These are phyloP conservation scores for Botrytis aclada DNA, from an alignment of 2,329 filamentous ascomycete genomes.

Conservation along the genomic window DNA sequence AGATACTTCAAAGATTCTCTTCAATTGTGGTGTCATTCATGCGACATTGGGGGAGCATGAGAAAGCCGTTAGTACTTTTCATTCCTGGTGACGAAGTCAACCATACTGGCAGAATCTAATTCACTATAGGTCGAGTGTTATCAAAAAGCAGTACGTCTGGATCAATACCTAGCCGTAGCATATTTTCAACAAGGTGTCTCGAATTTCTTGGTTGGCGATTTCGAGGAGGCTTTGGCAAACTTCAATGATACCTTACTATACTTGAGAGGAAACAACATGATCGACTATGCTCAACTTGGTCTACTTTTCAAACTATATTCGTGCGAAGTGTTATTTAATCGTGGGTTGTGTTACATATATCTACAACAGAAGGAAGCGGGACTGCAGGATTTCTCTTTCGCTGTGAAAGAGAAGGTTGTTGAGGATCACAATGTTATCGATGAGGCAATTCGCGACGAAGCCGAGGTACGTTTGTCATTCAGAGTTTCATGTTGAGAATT, in stretches of 20 bases:
- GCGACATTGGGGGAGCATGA: slow-evolving; percentile 94
- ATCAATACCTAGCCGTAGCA: slow-evolving; percentile 93
- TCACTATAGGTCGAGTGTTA: slow-evolving; percentile 82
- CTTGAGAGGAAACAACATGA: slow-evolving; percentile 91
- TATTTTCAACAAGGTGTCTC: slow-evolving; percentile 99
- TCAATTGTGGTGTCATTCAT: slow-evolving; percentile 98
- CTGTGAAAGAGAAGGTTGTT: slow-evolving; percentile 92
- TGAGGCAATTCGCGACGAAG: slow-evolving; percentile 89
- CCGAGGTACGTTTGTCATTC: slow-evolving; percentile 61
- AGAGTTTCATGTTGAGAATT: not conserved
- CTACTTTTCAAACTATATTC: slow-evolving; percentile 96
- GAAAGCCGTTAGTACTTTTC: slow-evolving; percentile 69
- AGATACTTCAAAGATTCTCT: slow-evolving; percentile 96
- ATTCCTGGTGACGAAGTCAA: not conserved
- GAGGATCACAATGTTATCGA: slow-evolving; percentile 97
- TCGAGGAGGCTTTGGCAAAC: slow-evolving; percentile 94
- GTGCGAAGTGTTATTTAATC: slow-evolving; percentile 96
- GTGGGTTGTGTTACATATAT: slow-evolving; percentile 96
- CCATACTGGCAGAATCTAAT: slow-evolving; percentile 4
- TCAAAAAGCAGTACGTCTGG: slow-evolving; percentile 82
- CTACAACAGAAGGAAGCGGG: slow-evolving; percentile 87
- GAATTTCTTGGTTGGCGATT: slow-evolving; percentile 94
- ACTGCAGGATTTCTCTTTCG: slow-evolving; percentile 85
- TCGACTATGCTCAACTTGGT: slow-evolving; percentile 95
- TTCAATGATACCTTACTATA: slow-evolving; percentile 98